phyloP scores from a whole-genome alignment of 805 yeast species.

The Yamadazyma laniorum region DNA sequence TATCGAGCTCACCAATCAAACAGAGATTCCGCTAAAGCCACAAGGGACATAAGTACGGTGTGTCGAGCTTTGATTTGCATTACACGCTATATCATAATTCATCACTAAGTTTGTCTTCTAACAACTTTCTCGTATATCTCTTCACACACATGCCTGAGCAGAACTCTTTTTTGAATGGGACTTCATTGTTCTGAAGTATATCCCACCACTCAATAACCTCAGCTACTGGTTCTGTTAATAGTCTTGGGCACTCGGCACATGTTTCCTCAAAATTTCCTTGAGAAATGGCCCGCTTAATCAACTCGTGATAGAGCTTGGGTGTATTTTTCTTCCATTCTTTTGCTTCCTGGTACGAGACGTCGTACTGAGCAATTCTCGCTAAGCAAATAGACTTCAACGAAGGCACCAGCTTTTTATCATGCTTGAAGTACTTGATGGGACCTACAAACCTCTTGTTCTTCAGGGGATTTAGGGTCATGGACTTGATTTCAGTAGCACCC shows the following conservation, averaged over 20 bases:
- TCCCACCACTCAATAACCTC: slow-evolving; percentile 71
- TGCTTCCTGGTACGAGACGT: slow-evolving; percentile 54
- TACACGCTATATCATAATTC: slow-evolving; percentile 3
- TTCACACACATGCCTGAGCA: slow-evolving; percentile 51
- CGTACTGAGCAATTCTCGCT: slow-evolving; percentile 48
- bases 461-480: slow-evolving; percentile 23
- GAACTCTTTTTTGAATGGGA: slow-evolving; percentile 56
- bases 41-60: no score
- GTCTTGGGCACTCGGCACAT: slow-evolving; percentile 50
- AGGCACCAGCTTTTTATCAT: slow-evolving; percentile 31
- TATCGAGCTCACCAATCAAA: no score
- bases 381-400: slow-evolving; percentile 49
- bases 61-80: no score
- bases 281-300: slow-evolving; percentile 52
- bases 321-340: slow-evolving; percentile 50
- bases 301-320: slow-evolving; percentile 43
- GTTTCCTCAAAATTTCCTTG: slow-evolving; percentile 50
- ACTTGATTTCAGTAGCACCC: slow-evolving; percentile 22
- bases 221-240: slow-evolving; percentile 56
- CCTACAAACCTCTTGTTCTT: slow-evolving; percentile 22
- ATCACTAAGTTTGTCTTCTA: slow-evolving; percentile 6
- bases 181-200: slow-evolving; percentile 43
- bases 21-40: no score
- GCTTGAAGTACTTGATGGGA: slow-evolving; percentile 24
- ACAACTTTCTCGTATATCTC: slow-evolving; percentile 18